These are phyloP conservation scores for Termitomyces sp. DNA, from an alignment of 768 basidiomycete genomes.

Conservation along the genomic window DNA sequence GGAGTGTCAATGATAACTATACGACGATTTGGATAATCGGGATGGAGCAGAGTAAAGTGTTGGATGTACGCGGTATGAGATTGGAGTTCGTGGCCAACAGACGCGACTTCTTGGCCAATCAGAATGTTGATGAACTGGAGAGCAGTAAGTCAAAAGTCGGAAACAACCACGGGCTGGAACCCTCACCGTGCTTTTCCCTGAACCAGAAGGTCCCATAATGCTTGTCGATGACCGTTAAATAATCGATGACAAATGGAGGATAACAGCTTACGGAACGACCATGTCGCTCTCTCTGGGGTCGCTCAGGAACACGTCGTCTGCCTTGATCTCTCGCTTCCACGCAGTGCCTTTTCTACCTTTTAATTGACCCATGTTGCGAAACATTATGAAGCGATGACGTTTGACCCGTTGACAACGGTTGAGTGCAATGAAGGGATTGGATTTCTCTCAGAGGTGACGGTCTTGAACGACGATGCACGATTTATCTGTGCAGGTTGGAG, in stretches of 20 bases:
- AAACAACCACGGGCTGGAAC: background rate
- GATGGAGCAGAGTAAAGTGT: slow-evolving; percentile 14
- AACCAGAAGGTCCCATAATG: slow-evolving; percentile 17
- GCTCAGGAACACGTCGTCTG: slow-evolving; percentile 10
- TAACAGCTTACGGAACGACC: slow-evolving; percentile 12
- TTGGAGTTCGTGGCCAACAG: slow-evolving; percentile 13
- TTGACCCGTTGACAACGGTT: background rate
- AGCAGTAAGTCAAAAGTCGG: background rate
- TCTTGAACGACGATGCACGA: background rate
- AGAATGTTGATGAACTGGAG: slow-evolving; percentile 20
- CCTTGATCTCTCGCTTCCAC: slow-evolving; percentile 11
- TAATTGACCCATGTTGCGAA: background rate
- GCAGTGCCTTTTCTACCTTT: slow-evolving; percentile 4
- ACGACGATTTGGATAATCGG: slow-evolving; percentile 11
- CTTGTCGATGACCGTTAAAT: background rate
- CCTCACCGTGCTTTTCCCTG: slow-evolving; percentile 17
- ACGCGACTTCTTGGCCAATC: slow-evolving; percentile 13
- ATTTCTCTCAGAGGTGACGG: background rate
- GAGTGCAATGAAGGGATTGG: background rate
- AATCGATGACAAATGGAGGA: background rate
- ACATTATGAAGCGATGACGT: background rate
- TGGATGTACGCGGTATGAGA: slow-evolving; percentile 17
- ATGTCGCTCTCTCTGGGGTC: slow-evolving; percentile 10
- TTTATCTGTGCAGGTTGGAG: background rate
- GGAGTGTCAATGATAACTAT: slow-evolving; percentile 19